Evolutionary conservation across 106 monocot species (phyloP).

Genomic region (Platanthera zijinensis): DNA sequence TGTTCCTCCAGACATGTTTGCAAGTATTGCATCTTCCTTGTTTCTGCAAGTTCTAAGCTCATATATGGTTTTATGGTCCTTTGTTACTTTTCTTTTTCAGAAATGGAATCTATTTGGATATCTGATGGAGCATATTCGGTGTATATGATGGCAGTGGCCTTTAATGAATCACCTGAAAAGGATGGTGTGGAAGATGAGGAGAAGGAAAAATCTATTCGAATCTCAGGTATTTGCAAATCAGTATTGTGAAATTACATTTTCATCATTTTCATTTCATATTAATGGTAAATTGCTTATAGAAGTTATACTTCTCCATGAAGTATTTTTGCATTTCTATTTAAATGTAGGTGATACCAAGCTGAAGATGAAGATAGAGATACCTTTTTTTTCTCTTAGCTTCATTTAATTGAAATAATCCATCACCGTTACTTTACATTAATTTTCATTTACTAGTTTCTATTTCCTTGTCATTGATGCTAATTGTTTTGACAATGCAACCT

Average conservation of each 20-base stretch:
- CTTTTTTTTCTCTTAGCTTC: background rate
- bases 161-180: constrained; percentile 18
- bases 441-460: background rate
- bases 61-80: constrained; percentile 5
- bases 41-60: constrained; percentile 8
- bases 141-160: constrained; percentile 27
- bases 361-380: background rate
- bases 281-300: background rate
- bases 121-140: constrained; percentile 56
- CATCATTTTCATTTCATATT: background rate
- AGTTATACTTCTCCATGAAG: background rate
- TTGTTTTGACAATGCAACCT: constrained; percentile 7
- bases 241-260: background rate
- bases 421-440: background rate
- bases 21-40: constrained; percentile 35
- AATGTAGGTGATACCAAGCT: background rate
- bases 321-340: background rate
- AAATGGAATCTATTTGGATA: constrained; percentile 43
- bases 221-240: constrained; percentile 32
- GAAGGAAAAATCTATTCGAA: constrained; percentile 15
- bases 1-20: constrained; percentile 43
- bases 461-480: background rate
- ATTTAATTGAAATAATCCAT: background rate
- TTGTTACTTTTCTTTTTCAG: constrained; percentile 24
- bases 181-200: constrained; percentile 27